Conservation (phyloP, 176 grass and related monocot genomes). For the Urochloa ruziziensis region DNA sequence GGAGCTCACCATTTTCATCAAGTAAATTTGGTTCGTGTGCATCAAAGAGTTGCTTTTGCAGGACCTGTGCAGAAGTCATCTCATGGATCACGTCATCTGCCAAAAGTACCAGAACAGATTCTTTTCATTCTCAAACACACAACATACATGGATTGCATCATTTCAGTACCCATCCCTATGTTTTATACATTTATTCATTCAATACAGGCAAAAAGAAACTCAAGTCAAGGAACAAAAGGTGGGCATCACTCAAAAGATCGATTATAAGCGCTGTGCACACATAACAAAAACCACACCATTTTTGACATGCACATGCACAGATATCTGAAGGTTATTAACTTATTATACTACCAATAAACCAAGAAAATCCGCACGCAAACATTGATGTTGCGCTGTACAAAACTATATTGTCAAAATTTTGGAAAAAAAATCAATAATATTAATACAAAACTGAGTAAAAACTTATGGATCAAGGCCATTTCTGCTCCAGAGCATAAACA, state of each 20-base stretch:
- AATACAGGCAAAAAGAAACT: not conserved
- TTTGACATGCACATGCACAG: conserved; percentile 1
- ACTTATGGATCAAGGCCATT: not conserved
- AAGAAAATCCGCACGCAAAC: not conserved
- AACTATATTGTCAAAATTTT: not conserved
- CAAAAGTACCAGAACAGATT: not conserved
- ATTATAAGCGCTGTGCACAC: not conserved
- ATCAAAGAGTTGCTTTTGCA: conserved; percentile 64
- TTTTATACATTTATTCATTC: conserved; percentile 7
- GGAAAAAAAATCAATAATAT: not conserved
- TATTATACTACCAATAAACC: not conserved
- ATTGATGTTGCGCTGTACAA: not conserved
- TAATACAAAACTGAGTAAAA: not conserved
- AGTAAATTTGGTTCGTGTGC: conserved; percentile 91
- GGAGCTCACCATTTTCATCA: conserved; percentile 64
- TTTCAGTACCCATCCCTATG: conserved; percentile 6
- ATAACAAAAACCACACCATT: not conserved
- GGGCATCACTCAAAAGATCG: not conserved
- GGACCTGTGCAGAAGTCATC: conserved; percentile 45
- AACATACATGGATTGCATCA: not conserved
- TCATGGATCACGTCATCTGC: conserved; percentile 61
- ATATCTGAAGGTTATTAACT: conserved; percentile 12
- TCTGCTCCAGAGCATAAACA: conserved; percentile 1
- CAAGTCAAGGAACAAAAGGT: not conserved
- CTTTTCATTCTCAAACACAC: conserved; percentile 14